These are phyloP conservation scores for Scedosporium minutisporum DNA, from an alignment of 2,329 filamentous ascomycete species.

Conservation along the genomic window DNA sequence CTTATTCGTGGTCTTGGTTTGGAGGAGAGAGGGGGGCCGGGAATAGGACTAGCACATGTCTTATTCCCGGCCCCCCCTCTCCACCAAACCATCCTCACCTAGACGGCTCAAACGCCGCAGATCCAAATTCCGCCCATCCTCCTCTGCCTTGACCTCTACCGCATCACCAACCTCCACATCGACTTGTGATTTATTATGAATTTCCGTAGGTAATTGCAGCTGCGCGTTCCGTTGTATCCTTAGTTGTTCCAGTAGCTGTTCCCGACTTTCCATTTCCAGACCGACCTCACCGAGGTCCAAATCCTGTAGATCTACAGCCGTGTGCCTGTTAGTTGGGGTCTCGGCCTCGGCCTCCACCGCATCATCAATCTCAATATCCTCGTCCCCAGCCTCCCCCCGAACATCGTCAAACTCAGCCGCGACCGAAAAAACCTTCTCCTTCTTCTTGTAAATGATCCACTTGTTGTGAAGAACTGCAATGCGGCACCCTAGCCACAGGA, in stretches of 20 bases:
- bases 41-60: no score
- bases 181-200: no score
- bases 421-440: slow-evolving; percentile 28
- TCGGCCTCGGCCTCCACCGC: neutral
- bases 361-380: neutral
- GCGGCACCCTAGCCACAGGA: slow-evolving; percentile 46
- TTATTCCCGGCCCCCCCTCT: no score
- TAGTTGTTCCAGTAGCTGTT: neutral
- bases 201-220: no score
- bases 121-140: no score
- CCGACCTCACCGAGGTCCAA: neutral
- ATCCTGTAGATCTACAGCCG: neutral
- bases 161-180: no score
- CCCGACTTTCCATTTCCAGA: neutral
- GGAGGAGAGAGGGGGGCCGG: no score
- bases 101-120: no score
- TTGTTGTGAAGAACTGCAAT: slow-evolving; percentile 28
- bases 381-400: neutral
- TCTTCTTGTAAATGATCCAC: slow-evolving; percentile 36
- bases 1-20: no score
- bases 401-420: slow-evolving; percentile 6
- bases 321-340: neutral
- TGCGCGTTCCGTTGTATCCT: neutral
- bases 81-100: no score
- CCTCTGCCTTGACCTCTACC: no score